phyloP scores from a whole-genome alignment of 2,329 filamentous ascomycete genomes.

The Cladorrhinum sp. region DNA sequence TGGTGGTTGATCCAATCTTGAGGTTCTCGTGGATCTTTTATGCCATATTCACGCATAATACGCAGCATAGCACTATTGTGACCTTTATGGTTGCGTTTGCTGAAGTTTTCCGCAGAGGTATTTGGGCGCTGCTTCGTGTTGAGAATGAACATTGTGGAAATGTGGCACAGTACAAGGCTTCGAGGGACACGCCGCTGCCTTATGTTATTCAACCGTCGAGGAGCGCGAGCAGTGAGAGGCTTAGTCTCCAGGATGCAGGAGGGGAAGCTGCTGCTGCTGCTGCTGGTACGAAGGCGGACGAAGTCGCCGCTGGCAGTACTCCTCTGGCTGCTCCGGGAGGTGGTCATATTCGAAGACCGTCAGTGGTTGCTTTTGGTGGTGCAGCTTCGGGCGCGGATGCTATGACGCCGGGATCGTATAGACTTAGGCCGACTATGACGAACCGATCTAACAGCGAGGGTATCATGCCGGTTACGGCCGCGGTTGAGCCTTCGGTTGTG shows the following conservation, averaged over 20 bases:
- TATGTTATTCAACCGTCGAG: constrained; percentile 45
- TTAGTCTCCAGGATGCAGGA: too few species aligned
- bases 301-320: background rate
- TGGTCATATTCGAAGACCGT: background rate
- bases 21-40: constrained; percentile 96
- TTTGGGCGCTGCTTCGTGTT: constrained; percentile 91
- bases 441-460: background rate
- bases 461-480: background rate
- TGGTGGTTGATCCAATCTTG: constrained; percentile 77
- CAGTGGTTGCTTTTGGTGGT: background rate
- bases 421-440: background rate
- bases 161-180: constrained; percentile 85
- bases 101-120: constrained; percentile 78
- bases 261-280: constrained; percentile 29
- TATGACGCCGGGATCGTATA: background rate
- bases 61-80: constrained; percentile 78
- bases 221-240: constrained; percentile 49
- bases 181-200: constrained; percentile 79
- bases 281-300: background rate
- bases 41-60: constrained; percentile 73
- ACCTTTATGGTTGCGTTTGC: constrained; percentile 76
- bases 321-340: background rate
- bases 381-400: background rate
- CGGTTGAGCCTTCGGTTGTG: constrained; percentile 3
- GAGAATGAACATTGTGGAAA: constrained; percentile 98